Percentiles rank a stretch among this genome's conserved stretches.
Evolutionary conservation across 768 basidiomycete species (phyloP).

Genomic region (Kwoniella pini): DNA sequence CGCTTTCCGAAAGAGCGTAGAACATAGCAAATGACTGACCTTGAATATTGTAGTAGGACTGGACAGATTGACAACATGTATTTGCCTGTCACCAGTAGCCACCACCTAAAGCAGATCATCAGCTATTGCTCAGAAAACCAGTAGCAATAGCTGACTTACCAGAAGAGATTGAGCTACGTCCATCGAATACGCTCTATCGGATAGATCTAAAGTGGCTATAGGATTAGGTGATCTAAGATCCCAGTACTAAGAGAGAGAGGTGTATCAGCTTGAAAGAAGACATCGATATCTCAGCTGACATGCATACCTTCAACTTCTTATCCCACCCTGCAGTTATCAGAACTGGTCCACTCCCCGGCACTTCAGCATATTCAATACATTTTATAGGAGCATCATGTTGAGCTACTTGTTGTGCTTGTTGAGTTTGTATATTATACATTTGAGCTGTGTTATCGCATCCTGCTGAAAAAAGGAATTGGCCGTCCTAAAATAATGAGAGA

Average conservation of each 20-base stretch:
- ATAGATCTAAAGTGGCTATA: conserved; percentile 75
- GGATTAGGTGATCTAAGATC: conserved; percentile 76
- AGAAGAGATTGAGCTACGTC: conserved; percentile 78
- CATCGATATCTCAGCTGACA: conserved; percentile 18
- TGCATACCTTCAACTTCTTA: conserved; percentile 92
- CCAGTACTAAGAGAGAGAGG: too few species aligned
- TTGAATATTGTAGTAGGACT: conserved; percentile 79
- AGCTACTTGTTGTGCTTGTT: conserved; percentile 76
- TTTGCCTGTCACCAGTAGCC: conserved; percentile 87
- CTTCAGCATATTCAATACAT: conserved; percentile 77
- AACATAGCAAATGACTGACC: conserved; percentile 56
- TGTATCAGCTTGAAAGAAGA: too few species aligned
- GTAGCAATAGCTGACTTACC: too few species aligned
- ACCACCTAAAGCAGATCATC: conserved; percentile 61
- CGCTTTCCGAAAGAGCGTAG: neutral
- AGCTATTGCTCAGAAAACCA: neutral
- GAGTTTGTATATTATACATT: conserved; percentile 85
- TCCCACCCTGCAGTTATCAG: conserved; percentile 97
- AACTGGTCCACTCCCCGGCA: conserved; percentile 62
- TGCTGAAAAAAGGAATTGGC: conserved; percentile 84
- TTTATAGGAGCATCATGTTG: conserved; percentile 88
- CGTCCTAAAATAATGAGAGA: conserved; percentile 62
- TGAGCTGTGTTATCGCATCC: conserved; percentile 95
- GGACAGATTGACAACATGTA: conserved; percentile 82
- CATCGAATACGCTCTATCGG: conserved; percentile 77